Evolutionary conservation across 306 rosid genomes (phyloP), one percentile per base, ranked within the genome.

Genomic region (Ormosia semicastrata): DNA sequence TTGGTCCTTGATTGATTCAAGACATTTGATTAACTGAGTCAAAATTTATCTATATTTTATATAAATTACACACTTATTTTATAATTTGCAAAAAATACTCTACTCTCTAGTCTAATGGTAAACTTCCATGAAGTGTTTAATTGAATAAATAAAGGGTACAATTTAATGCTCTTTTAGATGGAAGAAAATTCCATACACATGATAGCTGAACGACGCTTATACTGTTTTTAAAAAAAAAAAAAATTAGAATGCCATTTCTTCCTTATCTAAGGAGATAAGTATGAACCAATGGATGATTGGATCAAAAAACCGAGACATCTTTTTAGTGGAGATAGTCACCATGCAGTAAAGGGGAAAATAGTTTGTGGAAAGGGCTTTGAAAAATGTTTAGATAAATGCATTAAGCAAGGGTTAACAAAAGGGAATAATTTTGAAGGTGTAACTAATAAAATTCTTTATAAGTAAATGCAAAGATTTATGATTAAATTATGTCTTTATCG

Each of bases 231-330:
- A n/a, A n/a, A n/a, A 24, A 24, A 0, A 24, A 24, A 24, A 24
- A 24, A 24, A 2, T 10, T 47, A 33, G 58, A 44, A 33, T 39
- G 43, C 10, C 73, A 50, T 76, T 83, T 82, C 65, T 82, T 82
- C 54, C 82, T 77, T 77, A 39, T 82, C 52, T 46, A 50, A 29
- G 33, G 86, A 82, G 56, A 68, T 62, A 34, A 6, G 0, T 12
- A 7, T 34, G 80, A 81, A 54, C n/a, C 47, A 72, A 60, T 17
- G 6, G 12, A 59, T 49, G 66, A 62, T 47, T 13, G 30, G 14
- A 2, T 10, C 24, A 32, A 64, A 34, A 66, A 36, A 69, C 57
- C 41, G 44, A 13, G 58, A 24, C 86, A 58, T 82, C 66, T 72
- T 62, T 46, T 49, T 9, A 9, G 47, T 70, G 79, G 43, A 62